Conservation (phyloP, 306 rosid genomes). For the Adenanthera pavonina region DNA sequence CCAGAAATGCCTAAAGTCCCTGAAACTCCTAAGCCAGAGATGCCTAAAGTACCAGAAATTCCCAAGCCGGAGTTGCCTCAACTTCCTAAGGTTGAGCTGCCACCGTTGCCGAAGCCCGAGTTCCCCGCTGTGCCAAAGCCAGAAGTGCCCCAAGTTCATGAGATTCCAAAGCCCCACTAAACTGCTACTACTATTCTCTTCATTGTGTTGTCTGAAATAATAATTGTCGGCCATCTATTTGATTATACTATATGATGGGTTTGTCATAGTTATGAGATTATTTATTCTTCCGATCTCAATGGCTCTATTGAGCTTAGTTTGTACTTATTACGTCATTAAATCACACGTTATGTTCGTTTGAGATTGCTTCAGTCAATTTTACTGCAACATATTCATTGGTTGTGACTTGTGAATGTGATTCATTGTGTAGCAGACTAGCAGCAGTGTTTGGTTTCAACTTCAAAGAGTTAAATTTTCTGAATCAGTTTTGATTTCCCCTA, state of each 20-base stretch:
- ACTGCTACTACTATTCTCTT: background rate
- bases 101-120: background rate
- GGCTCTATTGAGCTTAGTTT: constrained; percentile 5
- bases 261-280: background rate
- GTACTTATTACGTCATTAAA: background rate
- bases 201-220: background rate
- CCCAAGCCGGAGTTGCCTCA: background rate
- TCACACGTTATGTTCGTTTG: background rate
- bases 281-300: background rate
- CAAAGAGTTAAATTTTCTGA: background rate
- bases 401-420: background rate
- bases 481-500: background rate
- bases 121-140: background rate
- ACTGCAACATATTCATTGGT: background rate
- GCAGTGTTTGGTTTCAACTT: background rate
- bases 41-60: background rate
- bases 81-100: background rate
- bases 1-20: background rate
- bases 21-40: background rate
- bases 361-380: background rate
- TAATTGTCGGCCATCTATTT: background rate
- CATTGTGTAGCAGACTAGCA: background rate
- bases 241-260: background rate
- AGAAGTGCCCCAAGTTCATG: background rate
- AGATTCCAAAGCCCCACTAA: constrained; percentile 4